Conservation (phyloP, 2,329 filamentous ascomycete species). For the Fusarium virguliforme region DNA sequence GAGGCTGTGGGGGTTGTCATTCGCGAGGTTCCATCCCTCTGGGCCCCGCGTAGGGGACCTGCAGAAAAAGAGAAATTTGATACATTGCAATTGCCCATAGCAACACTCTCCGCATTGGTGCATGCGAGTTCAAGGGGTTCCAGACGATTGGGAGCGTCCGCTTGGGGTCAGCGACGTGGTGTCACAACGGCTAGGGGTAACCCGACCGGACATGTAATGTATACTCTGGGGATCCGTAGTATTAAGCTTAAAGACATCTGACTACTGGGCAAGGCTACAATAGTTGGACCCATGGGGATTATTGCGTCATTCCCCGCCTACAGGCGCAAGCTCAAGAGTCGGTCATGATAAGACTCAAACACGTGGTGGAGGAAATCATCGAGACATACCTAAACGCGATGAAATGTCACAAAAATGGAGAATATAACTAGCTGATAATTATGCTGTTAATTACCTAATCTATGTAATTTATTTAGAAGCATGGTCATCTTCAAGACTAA, state of each 20-base stretch:
- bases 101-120: background rate
- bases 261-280: background rate
- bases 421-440: no score
- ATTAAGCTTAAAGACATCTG: no score
- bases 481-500: no score
- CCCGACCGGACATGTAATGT: no score
- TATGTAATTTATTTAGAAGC: no score
- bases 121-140: conserved; percentile 8
- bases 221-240: background rate
- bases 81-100: conserved; percentile 12
- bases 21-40: conserved; percentile 26
- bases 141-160: background rate
- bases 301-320: background rate
- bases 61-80: conserved; percentile 30
- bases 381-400: no score
- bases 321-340: background rate
- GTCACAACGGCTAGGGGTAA: background rate
- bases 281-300: no score
- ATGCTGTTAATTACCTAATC: no score
- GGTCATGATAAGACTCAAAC: no score
- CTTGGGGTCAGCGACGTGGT: no score
- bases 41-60: conserved; percentile 18
- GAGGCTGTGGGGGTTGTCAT: conserved; percentile 7
- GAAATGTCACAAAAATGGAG: no score
- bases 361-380: no score